These are phyloP conservation scores for Guillardia theta DNA, from an alignment of 78 protist species.

Conservation along the genomic window DNA sequence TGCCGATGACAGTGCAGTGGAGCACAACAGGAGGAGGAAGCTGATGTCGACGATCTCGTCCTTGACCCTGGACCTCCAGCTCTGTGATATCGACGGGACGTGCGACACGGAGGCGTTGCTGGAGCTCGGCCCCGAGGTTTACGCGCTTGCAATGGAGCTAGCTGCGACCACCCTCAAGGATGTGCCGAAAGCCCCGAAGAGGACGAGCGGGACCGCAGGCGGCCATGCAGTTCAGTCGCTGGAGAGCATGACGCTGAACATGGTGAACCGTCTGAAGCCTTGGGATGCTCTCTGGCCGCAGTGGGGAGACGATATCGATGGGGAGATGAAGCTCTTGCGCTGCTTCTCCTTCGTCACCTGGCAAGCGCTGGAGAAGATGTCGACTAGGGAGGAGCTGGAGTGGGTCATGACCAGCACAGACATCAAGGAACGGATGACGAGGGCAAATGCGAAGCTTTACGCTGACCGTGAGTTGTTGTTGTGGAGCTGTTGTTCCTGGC, in stretches of 20 bases:
- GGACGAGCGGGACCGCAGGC: neutral
- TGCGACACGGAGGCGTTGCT: neutral
- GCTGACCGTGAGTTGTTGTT: no score
- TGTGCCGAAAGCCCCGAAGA: neutral
- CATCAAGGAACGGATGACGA: neutral
- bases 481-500: no score
- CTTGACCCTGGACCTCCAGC: neutral
- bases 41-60: neutral
- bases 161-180: neutral
- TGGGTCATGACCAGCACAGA: neutral
- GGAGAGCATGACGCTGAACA: neutral
- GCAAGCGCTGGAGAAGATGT: neutral
- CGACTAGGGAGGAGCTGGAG: neutral
- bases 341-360: neutral
- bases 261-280: neutral
- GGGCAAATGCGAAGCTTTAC: neutral
- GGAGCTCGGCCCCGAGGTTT: neutral
- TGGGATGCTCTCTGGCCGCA: neutral
- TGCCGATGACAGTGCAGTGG: neutral
- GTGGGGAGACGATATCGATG: neutral
- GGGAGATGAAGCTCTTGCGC: neutral
- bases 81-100: neutral
- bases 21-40: neutral
- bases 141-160: neutral
- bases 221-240: neutral